Evolutionary conservation across 2,329 filamentous ascomycete species (phyloP).

Genomic region (Neonectria magnoliae): DNA sequence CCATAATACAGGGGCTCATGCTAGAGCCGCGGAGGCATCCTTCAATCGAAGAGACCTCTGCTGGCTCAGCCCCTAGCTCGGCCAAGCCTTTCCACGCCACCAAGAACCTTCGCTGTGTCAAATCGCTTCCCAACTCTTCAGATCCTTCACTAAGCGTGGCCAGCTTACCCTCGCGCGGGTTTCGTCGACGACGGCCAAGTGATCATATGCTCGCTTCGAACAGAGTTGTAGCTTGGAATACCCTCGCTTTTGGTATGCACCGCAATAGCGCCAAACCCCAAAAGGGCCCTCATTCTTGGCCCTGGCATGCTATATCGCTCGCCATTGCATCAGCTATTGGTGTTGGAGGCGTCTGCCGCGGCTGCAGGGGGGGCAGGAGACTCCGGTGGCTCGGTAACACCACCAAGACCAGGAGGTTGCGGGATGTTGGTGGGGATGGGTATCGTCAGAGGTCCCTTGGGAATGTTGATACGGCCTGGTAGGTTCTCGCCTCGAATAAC

Average conservation of each 20-base stretch:
- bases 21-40: constrained; percentile 25
- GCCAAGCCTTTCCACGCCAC: constrained; percentile 7
- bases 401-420: constrained; percentile 48
- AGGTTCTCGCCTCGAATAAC: constrained; percentile 89
- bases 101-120: constrained; percentile 16
- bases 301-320: constrained; percentile 8
- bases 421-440: constrained; percentile 50
- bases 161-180: constrained; percentile 25
- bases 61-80: constrained; percentile 1
- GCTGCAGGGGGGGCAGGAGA: constrained; percentile 48
- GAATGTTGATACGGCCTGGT: constrained; percentile 69
- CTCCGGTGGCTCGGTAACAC: constrained; percentile 47
- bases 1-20: constrained; percentile 31
- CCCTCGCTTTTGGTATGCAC: constrained; percentile 25
- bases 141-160: constrained; percentile 27
- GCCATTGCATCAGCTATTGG: constrained; percentile 34
- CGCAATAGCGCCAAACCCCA: constrained; percentile 22
- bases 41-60: constrained; percentile 6
- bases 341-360: constrained; percentile 42
- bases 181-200: constrained; percentile 24
- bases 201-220: constrained; percentile 34
- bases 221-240: constrained; percentile 28
- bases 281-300: constrained; percentile 11
- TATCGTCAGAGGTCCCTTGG: constrained; percentile 56
- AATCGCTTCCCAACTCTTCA: constrained; percentile 26